Conservation (phyloP, 345 rosid species). For the Laguncularia racemosa region DNA sequence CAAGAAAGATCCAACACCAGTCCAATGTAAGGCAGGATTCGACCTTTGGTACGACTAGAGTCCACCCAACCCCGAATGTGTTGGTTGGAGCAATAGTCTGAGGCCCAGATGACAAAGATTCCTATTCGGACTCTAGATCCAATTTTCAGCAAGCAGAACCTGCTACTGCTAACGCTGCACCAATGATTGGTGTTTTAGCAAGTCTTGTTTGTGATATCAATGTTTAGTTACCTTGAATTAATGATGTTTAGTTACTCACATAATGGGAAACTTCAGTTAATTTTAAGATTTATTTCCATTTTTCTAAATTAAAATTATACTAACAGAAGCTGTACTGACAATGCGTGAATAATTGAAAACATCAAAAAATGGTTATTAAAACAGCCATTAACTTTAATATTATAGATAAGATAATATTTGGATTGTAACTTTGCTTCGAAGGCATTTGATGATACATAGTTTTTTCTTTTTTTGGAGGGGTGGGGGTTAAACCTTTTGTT, state of each 20-base stretch:
- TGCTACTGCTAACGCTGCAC: constrained; percentile 43
- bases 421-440: no score
- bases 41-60: constrained; percentile 28
- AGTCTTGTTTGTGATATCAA: constrained; percentile 15
- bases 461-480: no score
- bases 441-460: no score
- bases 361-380: no score
- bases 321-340: no score
- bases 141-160: constrained; percentile 45
- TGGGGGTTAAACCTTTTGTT: no score
- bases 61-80: constrained; percentile 50
- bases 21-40: constrained; percentile 32
- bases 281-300: no score
- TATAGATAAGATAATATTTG: no score
- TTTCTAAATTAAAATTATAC: no score
- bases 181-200: constrained; percentile 59
- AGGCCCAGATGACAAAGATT: constrained; percentile 58
- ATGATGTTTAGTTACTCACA: not conserved
- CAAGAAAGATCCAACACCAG: constrained; percentile 13
- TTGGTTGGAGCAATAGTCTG: constrained; percentile 61
- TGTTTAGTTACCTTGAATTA: not conserved
- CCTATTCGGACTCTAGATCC: constrained; percentile 33
- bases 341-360: no score
- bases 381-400: no score
- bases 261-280: no score